Evolutionary conservation across 306 rosid genomes (phyloP), one percentile per base, ranked within the genome.

Genomic region (Lablab purpureus): DNA sequence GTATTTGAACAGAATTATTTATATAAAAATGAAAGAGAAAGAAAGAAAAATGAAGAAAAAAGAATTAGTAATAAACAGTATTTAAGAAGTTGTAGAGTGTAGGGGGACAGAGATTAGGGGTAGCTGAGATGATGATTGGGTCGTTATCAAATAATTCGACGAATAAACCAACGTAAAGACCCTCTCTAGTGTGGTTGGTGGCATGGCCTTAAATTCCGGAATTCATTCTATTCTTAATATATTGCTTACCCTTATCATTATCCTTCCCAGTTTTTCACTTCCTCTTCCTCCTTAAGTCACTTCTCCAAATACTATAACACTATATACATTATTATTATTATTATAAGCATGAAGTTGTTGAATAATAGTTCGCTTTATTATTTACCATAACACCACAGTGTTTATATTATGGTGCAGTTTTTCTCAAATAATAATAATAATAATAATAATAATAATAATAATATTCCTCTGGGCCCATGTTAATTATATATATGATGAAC

Each of bases 201-300:
- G 75, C 82, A 82, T 82, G 85, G 75, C 82, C 85, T 77, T 77
- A 63, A 82, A 71, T 63, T 71, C 85, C 79, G 85, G 74, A 60
- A 17, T 22, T 27, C 18, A 30, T 36, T 74, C 60, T 28, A 62
- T 72, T 71, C n/a, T 66, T 81, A 41, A 54, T 80, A 45, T 30
- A 66, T 66, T 63, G n/a, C 46, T 51, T 52, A 14, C 69, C 21
- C 78, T 51, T 64, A 36, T 50, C 74, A 64, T 73, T 73, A 27
- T 25, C 30, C 47, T 40, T 64, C 6, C 6, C 18, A 64, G 50
- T 14, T 7, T 36, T 54, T 65, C 17, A 58, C 82, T 84, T 71
- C 80, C 21, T 36, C 51, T 63, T 64, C 81, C 79, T 75, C 81
- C 82, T 70, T 37, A 34, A 19, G 51, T 62, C 58, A 60, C 27